phyloP scores from a whole-genome alignment of 495 filamentous ascomycete genomes.

The Neurospora sp. region DNA sequence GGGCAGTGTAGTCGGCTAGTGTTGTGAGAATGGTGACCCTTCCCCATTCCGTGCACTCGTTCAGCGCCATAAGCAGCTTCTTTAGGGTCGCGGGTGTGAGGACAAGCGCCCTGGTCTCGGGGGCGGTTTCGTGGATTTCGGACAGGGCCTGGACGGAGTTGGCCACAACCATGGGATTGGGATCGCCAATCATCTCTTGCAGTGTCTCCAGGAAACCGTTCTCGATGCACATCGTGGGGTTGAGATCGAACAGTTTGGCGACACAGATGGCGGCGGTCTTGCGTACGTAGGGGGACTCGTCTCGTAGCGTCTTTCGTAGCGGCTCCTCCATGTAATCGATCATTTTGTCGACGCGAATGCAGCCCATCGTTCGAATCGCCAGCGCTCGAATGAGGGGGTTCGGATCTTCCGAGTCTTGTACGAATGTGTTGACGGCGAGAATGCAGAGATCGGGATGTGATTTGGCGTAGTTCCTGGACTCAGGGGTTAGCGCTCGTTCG shows the following conservation, averaged over 20 bases:
- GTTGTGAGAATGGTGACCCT: slow-evolving; percentile 87
- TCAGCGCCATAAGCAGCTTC: slow-evolving; percentile 92
- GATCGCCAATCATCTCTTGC: slow-evolving; percentile 93
- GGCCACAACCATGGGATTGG: slow-evolving; percentile 98
- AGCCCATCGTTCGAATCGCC: slow-evolving; percentile 98
- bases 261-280: slow-evolving; percentile 98
- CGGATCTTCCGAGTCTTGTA: slow-evolving; percentile 97
- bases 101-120: slow-evolving; percentile 77
- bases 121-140: slow-evolving; percentile 83
- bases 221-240: slow-evolving; percentile 82
- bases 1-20: slow-evolving; percentile 75
- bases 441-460: slow-evolving; percentile 98
- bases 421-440: slow-evolving; percentile 97
- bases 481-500: slow-evolving; percentile 12
- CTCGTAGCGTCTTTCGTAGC: slow-evolving; percentile 86
- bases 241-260: slow-evolving; percentile 94
- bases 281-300: slow-evolving; percentile 96
- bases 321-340: slow-evolving; percentile 99
- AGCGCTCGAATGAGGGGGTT: slow-evolving; percentile 92
- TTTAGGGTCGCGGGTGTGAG: slow-evolving; percentile 76
- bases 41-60: slow-evolving; percentile 99
- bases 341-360: slow-evolving; percentile 98
- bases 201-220: slow-evolving; percentile 95
- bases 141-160: slow-evolving; percentile 89
- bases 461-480: slow-evolving; percentile 92